phyloP scores from a whole-genome alignment of 768 basidiomycete species.

The Panaeolus cyanescens region DNA sequence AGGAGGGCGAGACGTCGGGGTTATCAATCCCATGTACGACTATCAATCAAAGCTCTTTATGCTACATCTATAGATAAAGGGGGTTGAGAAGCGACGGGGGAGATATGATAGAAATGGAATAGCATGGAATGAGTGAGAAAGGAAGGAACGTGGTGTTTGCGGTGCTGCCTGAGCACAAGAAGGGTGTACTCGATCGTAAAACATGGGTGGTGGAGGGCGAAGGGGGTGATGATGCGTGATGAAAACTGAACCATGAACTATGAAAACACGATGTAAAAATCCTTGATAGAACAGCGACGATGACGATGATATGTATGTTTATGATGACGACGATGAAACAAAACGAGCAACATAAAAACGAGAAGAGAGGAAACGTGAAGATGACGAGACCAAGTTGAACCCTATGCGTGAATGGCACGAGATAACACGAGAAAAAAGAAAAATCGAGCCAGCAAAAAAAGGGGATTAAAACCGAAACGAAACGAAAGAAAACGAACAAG shows the following conservation, averaged over 20 bases:
- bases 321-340: background rate
- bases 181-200: background rate
- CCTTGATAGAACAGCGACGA: too few relatives aligned
- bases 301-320: too few relatives aligned
- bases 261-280: too few relatives aligned
- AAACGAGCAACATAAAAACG: background rate
- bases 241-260: too few relatives aligned
- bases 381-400: too few relatives aligned
- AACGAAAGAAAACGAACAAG: background rate
- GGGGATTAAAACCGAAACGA: background rate
- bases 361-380: background rate
- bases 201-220: background rate
- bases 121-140: too few relatives aligned
- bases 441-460: background rate
- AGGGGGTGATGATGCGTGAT: background rate
- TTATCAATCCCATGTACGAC: too few relatives aligned
- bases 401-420: background rate
- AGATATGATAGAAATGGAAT: background rate
- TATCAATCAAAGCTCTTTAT: too few relatives aligned
- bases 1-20: too few relatives aligned
- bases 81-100: background rate
- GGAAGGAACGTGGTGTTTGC: too few relatives aligned
- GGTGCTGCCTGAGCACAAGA: background rate
- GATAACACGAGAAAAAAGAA: background rate
- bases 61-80: background rate